Evolutionary conservation across 2,329 filamentous ascomycete genomes (phyloP).

Genomic region (Verticillium nonalfalfae): DNA sequence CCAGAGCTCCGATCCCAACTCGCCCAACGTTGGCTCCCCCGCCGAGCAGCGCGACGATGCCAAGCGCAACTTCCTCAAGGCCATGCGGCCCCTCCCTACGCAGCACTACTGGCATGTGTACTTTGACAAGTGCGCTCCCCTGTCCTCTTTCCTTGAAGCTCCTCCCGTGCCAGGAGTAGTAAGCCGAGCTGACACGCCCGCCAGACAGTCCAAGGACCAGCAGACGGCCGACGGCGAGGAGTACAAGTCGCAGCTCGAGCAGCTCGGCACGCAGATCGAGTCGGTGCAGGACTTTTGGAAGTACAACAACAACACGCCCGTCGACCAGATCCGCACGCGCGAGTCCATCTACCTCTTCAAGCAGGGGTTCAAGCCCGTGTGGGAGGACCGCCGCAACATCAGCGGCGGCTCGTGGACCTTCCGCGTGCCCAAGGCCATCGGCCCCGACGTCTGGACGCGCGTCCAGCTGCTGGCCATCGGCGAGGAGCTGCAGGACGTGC

Average conservation of each 20-base stretch:
- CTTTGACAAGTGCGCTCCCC: conserved; percentile 47
- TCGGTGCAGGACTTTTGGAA: conserved; percentile 82
- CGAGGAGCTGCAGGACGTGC: conserved; percentile 67
- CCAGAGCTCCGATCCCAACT: conserved; percentile 49
- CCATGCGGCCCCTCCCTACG: conserved; percentile 65
- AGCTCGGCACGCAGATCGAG: conserved; percentile 62
- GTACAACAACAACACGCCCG: conserved; percentile 75
- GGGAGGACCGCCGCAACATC: conserved; percentile 83
- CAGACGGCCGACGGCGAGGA: conserved; percentile 30
- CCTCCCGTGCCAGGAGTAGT: too few species aligned
- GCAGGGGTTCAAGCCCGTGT: conserved; percentile 67
- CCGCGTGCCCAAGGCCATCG: conserved; percentile 70
- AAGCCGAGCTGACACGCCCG: neutral
- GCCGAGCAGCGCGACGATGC: conserved; percentile 70
- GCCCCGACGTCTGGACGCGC: conserved; percentile 72
- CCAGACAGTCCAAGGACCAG: conserved; percentile 38
- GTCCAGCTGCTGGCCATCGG: conserved; percentile 78
- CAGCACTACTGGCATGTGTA: conserved; percentile 77
- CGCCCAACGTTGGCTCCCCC: conserved; percentile 54
- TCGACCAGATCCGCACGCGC: conserved; percentile 68
- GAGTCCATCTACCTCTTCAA: conserved; percentile 79
- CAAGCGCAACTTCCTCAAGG: conserved; percentile 76
- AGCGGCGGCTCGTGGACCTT: conserved; percentile 90
- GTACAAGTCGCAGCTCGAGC: conserved; percentile 52
- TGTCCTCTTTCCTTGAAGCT: neutral